These are phyloP conservation scores for Populus deltoides DNA, from an alignment of 345 rosid species.

Conservation along the genomic window DNA sequence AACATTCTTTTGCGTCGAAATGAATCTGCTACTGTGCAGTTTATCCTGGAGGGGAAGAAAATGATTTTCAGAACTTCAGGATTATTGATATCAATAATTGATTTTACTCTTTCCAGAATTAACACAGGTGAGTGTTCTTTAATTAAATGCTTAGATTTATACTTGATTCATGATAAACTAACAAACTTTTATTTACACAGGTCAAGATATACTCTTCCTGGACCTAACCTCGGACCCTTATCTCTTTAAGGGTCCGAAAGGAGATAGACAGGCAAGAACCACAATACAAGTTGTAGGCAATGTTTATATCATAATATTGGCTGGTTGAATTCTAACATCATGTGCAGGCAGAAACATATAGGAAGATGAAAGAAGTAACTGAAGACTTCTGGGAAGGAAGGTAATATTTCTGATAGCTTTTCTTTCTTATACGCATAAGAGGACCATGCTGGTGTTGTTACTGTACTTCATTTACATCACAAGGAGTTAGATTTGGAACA, in stretches of 20 bases:
- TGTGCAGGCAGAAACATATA: conserved; percentile 84
- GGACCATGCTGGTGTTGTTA: neutral
- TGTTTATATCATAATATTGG: neutral
- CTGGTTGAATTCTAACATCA: conserved; percentile 15
- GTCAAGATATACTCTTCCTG: conserved; percentile 76
- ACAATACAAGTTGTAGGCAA: neutral
- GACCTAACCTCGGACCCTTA: conserved; percentile 85
- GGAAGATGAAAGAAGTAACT: conserved; percentile 76
- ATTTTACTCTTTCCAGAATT: conserved; percentile 91
- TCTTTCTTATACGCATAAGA: neutral
- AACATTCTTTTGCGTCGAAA: conserved; percentile 76
- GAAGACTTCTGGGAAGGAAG: conserved; percentile 90
- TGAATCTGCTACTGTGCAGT: conserved; percentile 44
- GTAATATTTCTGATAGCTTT: conserved; percentile 32
- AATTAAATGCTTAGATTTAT: neutral
- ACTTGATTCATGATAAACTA: neutral
- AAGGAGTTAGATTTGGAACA: neutral
- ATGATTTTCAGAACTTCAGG: conserved; percentile 54
- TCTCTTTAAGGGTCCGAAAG: conserved; percentile 86
- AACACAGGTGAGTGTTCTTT: conserved; percentile 56
- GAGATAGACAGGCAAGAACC: conserved; percentile 73
- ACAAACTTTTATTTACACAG: conserved; percentile 31
- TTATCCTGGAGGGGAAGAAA: conserved; percentile 61
- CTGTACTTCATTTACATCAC: neutral
- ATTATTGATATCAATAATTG: conserved; percentile 65